A percentile compares a stretch with the other conserved stretches of the same genome.
These are phyloP conservation scores for Cytospora piceicola DNA, from an alignment of 2,329 filamentous ascomycete species.

Conservation along the genomic window DNA sequence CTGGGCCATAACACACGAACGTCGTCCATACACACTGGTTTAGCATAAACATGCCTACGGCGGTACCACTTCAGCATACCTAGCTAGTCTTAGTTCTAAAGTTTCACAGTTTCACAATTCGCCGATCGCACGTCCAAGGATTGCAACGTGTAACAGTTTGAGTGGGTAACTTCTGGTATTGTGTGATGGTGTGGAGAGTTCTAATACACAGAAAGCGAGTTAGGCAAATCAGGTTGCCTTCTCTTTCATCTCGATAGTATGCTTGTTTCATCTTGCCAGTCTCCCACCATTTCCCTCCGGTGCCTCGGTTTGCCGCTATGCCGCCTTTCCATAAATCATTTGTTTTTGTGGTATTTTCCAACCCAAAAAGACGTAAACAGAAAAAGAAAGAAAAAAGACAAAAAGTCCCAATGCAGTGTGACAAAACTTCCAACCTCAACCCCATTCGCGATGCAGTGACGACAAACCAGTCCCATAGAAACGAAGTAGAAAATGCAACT, in stretches of 20 bases:
- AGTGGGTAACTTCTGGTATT: conserved; percentile 73
- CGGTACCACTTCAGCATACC: neutral
- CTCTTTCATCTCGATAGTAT: conserved; percentile 15
- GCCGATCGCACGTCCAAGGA: neutral
- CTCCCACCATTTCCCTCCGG: conserved; percentile 30
- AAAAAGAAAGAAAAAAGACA: conserved; percentile 36
- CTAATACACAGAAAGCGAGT: conserved; percentile 70
- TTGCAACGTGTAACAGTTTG: conserved; percentile 37
- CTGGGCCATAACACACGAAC: neutral
- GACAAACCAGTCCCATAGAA: conserved; percentile 31
- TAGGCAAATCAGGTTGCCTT: conserved; percentile 44
- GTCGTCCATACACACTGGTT: neutral
- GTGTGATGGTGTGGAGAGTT: conserved; percentile 50
- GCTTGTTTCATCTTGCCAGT: conserved; percentile 3
- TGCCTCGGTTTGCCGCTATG: conserved; percentile 33
- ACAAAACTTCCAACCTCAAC: conserved; percentile 27
- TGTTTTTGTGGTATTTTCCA: conserved; percentile 38
- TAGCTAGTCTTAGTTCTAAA: neutral
- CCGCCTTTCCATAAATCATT: conserved; percentile 37
- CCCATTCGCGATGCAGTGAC: conserved; percentile 30
- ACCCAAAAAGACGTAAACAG: conserved; percentile 38
- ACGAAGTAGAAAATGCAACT: conserved; percentile 32
- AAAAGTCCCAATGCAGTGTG: conserved; percentile 28
- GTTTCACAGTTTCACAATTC: neutral
- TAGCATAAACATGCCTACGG: neutral